phyloP scores from a whole-genome alignment of 78 protist species.

The Speleostelium caveatum region DNA sequence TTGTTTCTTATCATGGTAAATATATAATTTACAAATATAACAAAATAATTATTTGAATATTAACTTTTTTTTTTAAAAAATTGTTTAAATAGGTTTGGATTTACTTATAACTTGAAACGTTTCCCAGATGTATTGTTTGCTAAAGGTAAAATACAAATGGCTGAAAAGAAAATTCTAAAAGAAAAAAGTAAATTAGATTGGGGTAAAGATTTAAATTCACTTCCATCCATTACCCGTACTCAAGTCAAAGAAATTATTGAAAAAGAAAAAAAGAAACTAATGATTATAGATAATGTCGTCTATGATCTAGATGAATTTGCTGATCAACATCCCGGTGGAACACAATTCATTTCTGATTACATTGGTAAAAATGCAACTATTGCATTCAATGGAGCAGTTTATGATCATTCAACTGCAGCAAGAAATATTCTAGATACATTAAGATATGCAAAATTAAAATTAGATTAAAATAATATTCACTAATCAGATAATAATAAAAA shows the following conservation, averaged over 20 bases:
- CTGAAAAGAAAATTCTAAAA: conserved; percentile 28
- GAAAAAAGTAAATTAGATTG: conserved; percentile 10
- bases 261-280: conserved; percentile 18
- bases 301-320: conserved; percentile 56
- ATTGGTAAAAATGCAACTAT: conserved; percentile 77
- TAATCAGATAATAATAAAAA: no score
- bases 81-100: no score
- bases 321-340: conserved; percentile 76
- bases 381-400: conserved; percentile 76
- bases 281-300: conserved; percentile 45
- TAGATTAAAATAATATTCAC: no score
- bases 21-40: no score
- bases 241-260: conserved; percentile 11
- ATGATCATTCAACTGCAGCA: conserved; percentile 79
- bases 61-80: no score
- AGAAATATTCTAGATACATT: conserved; percentile 65
- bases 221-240: background rate
- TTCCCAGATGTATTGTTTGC: conserved; percentile 70
- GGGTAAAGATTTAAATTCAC: conserved; percentile 51
- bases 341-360: conserved; percentile 43
- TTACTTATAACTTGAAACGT: conserved; percentile 62
- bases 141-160: conserved; percentile 82
- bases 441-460: no score
- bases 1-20: conserved; percentile 3
- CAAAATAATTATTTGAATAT: no score